phyloP scores from a whole-genome alignment of 176 grass and related monocot species.

The Echinochloa phyllopogon region DNA sequence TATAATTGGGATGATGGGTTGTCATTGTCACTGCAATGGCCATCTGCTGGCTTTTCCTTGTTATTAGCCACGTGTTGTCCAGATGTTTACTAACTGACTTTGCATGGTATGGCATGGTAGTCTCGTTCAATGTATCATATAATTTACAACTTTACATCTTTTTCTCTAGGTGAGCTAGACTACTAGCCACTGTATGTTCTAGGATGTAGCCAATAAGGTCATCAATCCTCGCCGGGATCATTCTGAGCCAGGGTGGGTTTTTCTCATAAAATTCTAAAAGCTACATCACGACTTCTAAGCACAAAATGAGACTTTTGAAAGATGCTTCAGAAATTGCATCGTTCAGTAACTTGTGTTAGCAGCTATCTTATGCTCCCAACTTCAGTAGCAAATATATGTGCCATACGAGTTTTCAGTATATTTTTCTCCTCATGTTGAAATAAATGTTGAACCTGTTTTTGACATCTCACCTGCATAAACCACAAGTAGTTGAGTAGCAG shows the following conservation, averaged over 20 bases:
- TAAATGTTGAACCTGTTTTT: background rate
- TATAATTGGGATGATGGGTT: conserved; percentile 11
- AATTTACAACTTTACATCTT: background rate
- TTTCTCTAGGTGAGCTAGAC: background rate
- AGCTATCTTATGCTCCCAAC: conserved; percentile 7
- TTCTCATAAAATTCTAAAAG: background rate
- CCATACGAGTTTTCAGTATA: background rate
- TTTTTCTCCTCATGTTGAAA: background rate
- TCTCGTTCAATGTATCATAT: background rate
- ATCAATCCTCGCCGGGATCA: background rate
- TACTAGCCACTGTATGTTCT: background rate
- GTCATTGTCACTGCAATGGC: background rate
- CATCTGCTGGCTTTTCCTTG: background rate
- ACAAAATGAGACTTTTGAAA: background rate
- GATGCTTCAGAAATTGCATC: background rate
- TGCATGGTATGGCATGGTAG: background rate
- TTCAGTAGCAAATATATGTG: conserved; percentile 27
- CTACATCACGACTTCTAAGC: background rate
- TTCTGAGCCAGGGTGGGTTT: background rate
- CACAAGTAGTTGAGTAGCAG: background rate
- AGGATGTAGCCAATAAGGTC: background rate
- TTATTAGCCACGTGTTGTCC: background rate
- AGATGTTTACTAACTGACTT: background rate
- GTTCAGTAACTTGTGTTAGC: conserved; percentile 7
- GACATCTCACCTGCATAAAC: background rate